Evolutionary conservation across 306 rosid species (phyloP), one percentile per base, ranked within the genome.

Genomic region (Rubus parviflorus): DNA sequence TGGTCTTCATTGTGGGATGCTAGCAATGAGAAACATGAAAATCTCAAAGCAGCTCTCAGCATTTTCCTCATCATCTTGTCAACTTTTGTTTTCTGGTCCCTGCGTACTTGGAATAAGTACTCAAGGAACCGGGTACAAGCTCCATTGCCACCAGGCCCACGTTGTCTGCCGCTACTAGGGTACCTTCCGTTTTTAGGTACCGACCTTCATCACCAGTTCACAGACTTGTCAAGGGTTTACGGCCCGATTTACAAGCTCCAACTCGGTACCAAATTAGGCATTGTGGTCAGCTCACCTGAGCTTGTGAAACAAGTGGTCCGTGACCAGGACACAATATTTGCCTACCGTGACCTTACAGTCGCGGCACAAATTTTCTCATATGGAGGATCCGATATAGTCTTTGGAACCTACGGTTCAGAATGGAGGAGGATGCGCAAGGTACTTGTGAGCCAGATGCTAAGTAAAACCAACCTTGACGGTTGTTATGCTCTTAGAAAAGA

Each of bases 361-460:
- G 54, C 72, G 3, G 71, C 14, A 2, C 10, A 4, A 9, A 25
- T 57, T 35, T 30, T 35, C 30, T 13, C 80, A 6, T 58, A 45
- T 15, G 79, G 81, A 4, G 79, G 74, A 60, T n/a, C 8, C 8
- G 74, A 80, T 40, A 83, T 83, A 11, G 72, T 73, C 0, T 86
- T 62, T 19, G 38, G 64, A 19, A 14, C 85, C 3, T 16, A 80
- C 16, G 83, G 79, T 10, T 54, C 65, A n/a, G 41, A 42, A 0
- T 83, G 86, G 89, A 83, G 51, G 74, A 80, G 35, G 72, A 19
- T 78, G 63, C 77, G 86, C 48, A 84, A 84, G 83, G 57, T 80
- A 0, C 77, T 76, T 35, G 84, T 58, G 16, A 37, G 53, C 7
- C 70, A 80, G 41, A 51, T 84, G 82, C 54, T 84, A 3, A 72